Evolutionary conservation across 2,329 filamentous ascomycete genomes (phyloP), one percentile per base, ranked within the genome.

Genomic region (Nannizzia gypsea): DNA sequence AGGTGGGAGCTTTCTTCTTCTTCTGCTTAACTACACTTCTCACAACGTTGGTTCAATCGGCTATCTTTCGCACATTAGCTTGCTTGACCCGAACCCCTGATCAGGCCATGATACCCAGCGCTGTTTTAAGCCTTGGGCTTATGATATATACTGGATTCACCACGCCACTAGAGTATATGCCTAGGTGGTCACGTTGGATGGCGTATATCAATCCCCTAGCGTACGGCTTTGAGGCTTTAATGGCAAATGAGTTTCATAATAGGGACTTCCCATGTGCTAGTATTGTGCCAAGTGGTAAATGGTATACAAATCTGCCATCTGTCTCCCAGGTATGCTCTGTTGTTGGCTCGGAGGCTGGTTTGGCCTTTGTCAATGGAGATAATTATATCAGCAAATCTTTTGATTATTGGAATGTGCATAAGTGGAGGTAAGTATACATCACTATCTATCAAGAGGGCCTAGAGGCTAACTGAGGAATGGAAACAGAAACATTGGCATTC

Each of bases 181-280:
- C 6, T 88, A 90, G 72, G 73, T 95, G 89, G 89, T 87, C 86
- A 66, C 80, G 84, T 61, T 95, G 90, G 90, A 83, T 95, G 63
- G 87, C 87, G 69, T 92, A 89, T 69, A 76, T 92, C 42, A 84
- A 93, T 62, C 89, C 88, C 1, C 80, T 95, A 11, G 83, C 82
- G 0, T 95, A 93, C 64, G 83, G 83, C 0, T 95, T 95, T 67
- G 90, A 95, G 71, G 77, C 84, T 0, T 78, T 93, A 26, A 86
- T 91, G 80, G 81, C 88, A 63, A 95, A 95, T 72, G 90, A 96
- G 72, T 95, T 95, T 66, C 72, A 84, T 65, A 74, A 77, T 61
- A 82, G 85, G 15, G 62, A 82, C 0, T 93, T 86, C 69, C 44
- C 58, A 1, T 83, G 80, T 64, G 67, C 67, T 0, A 61, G 62